Conservation (phyloP, 2,329 filamentous ascomycete genomes). For the Fusarium equiseti region DNA sequence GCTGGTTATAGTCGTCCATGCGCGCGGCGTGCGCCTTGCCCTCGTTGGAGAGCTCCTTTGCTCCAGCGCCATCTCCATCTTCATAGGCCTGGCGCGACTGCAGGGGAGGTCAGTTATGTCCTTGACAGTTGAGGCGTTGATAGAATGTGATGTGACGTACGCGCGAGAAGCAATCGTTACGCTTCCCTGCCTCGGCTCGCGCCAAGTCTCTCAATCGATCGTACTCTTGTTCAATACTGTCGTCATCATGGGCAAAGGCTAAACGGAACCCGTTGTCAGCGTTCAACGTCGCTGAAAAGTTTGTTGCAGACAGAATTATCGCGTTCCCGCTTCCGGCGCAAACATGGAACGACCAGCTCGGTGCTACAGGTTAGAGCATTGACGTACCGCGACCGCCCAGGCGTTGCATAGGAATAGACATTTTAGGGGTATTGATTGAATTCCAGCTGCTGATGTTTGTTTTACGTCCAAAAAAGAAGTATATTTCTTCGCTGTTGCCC, state of each 20-base stretch:
- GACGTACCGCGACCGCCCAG: constrained; percentile 61
- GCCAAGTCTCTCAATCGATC: constrained; percentile 89
- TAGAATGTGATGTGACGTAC: constrained; percentile 58
- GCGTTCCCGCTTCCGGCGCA: constrained; percentile 29
- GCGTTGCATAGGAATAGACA: constrained; percentile 59
- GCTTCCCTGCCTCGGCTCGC: constrained; percentile 82
- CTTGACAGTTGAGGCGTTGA: not conserved
- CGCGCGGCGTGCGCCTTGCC: constrained; percentile 85
- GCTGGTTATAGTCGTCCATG: constrained; percentile 90
- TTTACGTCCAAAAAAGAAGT: not conserved
- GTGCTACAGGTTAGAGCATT: not conserved
- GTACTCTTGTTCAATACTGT: constrained; percentile 84
- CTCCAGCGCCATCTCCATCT: constrained; percentile 82
- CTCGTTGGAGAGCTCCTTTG: constrained; percentile 85
- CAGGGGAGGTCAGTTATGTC: constrained; percentile 20
- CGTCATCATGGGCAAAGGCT: constrained; percentile 82
- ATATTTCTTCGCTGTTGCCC: not conserved
- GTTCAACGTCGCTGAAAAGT: constrained; percentile 8
- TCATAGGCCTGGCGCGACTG: constrained; percentile 84
- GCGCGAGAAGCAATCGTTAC: constrained; percentile 79
- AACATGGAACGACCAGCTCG: constrained; percentile 8
- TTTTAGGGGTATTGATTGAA: constrained; percentile 29
- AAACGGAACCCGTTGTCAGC: constrained; percentile 34
- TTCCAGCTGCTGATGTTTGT: not conserved
- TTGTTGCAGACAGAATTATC: not conserved